phyloP scores from a whole-genome alignment of 2,329 filamentous ascomycete species.

The Elsinoe australis region DNA sequence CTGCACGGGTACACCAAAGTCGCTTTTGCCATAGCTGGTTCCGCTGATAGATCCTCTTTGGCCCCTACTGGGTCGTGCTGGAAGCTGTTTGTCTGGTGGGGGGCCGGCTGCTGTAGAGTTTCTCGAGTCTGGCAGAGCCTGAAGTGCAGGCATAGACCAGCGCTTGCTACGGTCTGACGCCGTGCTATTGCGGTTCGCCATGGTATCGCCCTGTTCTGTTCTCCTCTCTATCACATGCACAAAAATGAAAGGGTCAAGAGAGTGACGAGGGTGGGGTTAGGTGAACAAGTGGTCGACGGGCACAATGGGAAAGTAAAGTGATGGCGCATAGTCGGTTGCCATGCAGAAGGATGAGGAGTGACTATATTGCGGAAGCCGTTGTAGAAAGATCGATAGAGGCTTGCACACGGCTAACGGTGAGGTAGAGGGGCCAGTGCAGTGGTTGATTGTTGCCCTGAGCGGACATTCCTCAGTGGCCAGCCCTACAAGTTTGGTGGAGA shows the following conservation, averaged over 20 bases:
- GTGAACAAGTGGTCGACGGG: not conserved
- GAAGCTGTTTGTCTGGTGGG: not conserved
- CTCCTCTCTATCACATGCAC: not conserved
- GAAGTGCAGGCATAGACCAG: slow-evolving; percentile 16
- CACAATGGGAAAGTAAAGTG: slow-evolving; percentile 9
- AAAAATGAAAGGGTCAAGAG: slow-evolving; percentile 1
- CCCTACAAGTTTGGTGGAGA: slow-evolving; percentile 13
- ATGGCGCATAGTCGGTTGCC: slow-evolving; percentile 13
- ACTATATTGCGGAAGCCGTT: slow-evolving; percentile 17
- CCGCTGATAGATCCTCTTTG: slow-evolving; percentile 13
- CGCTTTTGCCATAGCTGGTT: slow-evolving; percentile 16
- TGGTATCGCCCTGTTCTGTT: not conserved
- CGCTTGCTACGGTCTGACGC: slow-evolving; percentile 11
- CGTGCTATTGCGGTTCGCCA: slow-evolving; percentile 15
- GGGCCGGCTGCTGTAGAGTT: slow-evolving; percentile 4
- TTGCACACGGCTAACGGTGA: slow-evolving; percentile 5
- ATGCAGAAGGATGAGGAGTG: slow-evolving; percentile 13
- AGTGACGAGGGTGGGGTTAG: slow-evolving; percentile 15
- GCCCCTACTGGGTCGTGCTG: not conserved
- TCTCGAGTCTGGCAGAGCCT: slow-evolving; percentile 9
- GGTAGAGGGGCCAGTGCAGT: slow-evolving; percentile 9
- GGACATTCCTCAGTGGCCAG: slow-evolving; percentile 6
- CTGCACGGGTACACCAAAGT: slow-evolving; percentile 10
- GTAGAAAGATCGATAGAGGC: slow-evolving; percentile 17
- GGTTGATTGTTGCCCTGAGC: slow-evolving; percentile 11